Base-by-base conservation (phyloP, 306 rosid genomes). In the Cajanus cajan region DNA sequence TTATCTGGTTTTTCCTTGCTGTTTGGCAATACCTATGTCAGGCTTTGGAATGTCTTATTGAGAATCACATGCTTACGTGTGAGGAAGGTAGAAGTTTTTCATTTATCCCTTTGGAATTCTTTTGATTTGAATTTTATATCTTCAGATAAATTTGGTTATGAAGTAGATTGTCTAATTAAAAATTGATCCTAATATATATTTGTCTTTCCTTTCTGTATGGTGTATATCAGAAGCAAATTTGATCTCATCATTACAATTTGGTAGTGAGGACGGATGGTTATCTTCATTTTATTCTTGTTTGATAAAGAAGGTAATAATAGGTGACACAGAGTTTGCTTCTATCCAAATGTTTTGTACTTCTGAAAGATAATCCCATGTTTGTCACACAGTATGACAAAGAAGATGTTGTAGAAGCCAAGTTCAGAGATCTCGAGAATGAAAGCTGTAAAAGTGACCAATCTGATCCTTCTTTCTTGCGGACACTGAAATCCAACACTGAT, bases 41-140 rank as follows among this genome's bases (percentile, higher is more conserved):
- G 99, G 99, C 99, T 61, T 81, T 95, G 92, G 99, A 95, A 84
- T 90, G 98, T 80, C 98, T 95, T 33, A 71, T 93, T 85, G 94
- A 95, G 74, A 95, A 93, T 87, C 98, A 95, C 89, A 93, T 93
- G 99, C 98, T 93, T 76, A 88, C 98, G 34, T 89, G 89, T 4
- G 93, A 93, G 77, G 99, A 95, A 87, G 99, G 99, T 93, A 77
- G 73, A 47, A 16, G 40, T 62, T 85, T 72, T 47, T 65, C 51
- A 65, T 33, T 68, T 11, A 65, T 74, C 68, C 73, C 36, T 37
- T 47, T 24, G 14, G 68, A 13, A 54, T 58, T 73, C 22, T 44
- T 45, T 24, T 79, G 48, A 64, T 77, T 77, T 58, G 54, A 39
- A 48, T 58, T 47, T 33, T 39, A 15, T 69, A 44, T 68, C 22